These are phyloP conservation scores for Simplicillium aogashimaense DNA, from an alignment of 2,329 filamentous ascomycete genomes.

Conservation along the genomic window DNA sequence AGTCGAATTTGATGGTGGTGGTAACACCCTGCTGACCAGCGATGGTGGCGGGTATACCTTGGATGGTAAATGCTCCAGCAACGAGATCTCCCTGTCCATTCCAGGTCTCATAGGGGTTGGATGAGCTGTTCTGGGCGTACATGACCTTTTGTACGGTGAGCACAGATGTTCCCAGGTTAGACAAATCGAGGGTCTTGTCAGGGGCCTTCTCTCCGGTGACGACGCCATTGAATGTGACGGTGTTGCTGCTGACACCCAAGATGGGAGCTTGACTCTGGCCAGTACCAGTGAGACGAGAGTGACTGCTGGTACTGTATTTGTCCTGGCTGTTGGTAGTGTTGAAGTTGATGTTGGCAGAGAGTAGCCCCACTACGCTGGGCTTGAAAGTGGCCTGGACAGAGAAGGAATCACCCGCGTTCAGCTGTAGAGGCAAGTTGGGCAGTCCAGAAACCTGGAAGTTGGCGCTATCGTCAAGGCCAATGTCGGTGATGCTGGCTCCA, in stretches of 20 bases:
- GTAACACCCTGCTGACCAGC: slow-evolving; percentile 25
- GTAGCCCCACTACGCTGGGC: slow-evolving; percentile 34
- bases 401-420: slow-evolving; percentile 27
- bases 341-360: slow-evolving; percentile 36
- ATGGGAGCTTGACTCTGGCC: slow-evolving; percentile 35
- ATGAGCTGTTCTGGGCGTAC: slow-evolving; percentile 31
- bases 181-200: slow-evolving; percentile 31
- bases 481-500: slow-evolving; percentile 26
- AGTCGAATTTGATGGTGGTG: slow-evolving; percentile 36
- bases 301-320: slow-evolving; percentile 35
- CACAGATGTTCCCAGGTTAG: slow-evolving; percentile 36
- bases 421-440: slow-evolving; percentile 18
- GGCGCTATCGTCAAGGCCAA: slow-evolving; percentile 21
- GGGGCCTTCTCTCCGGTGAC: slow-evolving; percentile 30
- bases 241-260: slow-evolving; percentile 34
- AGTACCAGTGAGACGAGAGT: slow-evolving; percentile 36
- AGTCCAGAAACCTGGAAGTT: slow-evolving; percentile 26
- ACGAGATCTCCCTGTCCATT: slow-evolving; percentile 22
- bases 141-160: slow-evolving; percentile 33
- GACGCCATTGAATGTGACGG: slow-evolving; percentile 37
- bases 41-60: slow-evolving; percentile 33
- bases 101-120: slow-evolving; percentile 32
- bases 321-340: slow-evolving; percentile 33
- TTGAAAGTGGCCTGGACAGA: slow-evolving; percentile 32
- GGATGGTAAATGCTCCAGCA: slow-evolving; percentile 38